These are phyloP conservation scores for Phoma sp. DNA, from an alignment of 2,329 filamentous ascomycete genomes.

Conservation along the genomic window DNA sequence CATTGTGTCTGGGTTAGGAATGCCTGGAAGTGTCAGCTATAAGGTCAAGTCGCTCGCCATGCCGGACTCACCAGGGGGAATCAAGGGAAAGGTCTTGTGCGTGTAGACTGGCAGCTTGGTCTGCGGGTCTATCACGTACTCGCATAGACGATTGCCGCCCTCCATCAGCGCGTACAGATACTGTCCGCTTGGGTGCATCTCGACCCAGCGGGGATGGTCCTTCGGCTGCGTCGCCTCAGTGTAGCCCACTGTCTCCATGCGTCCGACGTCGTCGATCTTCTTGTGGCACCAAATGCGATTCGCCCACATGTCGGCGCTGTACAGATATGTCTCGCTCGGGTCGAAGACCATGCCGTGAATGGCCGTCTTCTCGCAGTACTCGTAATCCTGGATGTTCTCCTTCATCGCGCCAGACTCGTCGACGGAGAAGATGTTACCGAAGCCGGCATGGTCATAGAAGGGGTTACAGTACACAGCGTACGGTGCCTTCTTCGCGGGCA, in stretches of 20 bases:
- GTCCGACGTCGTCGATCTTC: slow-evolving; percentile 66
- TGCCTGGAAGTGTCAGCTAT: slow-evolving; percentile 28
- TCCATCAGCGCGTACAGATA: slow-evolving; percentile 91
- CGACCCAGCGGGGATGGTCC: slow-evolving; percentile 89
- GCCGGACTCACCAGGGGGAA: slow-evolving; percentile 68
- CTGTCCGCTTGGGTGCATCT: slow-evolving; percentile 76
- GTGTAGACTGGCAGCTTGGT: slow-evolving; percentile 81
- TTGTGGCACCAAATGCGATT: slow-evolving; percentile 87
- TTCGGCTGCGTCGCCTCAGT: slow-evolving; percentile 71
- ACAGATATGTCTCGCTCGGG: slow-evolving; percentile 73
- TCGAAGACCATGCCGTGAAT: slow-evolving; percentile 87
- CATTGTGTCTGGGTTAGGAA: slow-evolving; percentile 61
- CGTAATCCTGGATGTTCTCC: slow-evolving; percentile 73
- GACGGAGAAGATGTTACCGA: slow-evolving; percentile 76
- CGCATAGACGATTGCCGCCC: slow-evolving; percentile 81
- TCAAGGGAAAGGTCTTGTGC: slow-evolving; percentile 75
- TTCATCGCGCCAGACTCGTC: slow-evolving; percentile 63
- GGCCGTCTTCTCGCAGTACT: slow-evolving; percentile 71
- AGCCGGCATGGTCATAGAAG: slow-evolving; percentile 85
- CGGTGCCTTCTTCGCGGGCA: slow-evolving; percentile 77
- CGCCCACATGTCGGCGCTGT: slow-evolving; percentile 77
- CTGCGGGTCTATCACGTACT: slow-evolving; percentile 77
- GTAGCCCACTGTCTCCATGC: slow-evolving; percentile 72
- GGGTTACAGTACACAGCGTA: slow-evolving; percentile 88
- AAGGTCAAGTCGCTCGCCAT: too few relatives aligned